Percentiles rank a stretch among this genome's conserved stretches.
phyloP scores from a whole-genome alignment of 371 early-diverging fungal species.

The Rhizopus stolonifer region DNA sequence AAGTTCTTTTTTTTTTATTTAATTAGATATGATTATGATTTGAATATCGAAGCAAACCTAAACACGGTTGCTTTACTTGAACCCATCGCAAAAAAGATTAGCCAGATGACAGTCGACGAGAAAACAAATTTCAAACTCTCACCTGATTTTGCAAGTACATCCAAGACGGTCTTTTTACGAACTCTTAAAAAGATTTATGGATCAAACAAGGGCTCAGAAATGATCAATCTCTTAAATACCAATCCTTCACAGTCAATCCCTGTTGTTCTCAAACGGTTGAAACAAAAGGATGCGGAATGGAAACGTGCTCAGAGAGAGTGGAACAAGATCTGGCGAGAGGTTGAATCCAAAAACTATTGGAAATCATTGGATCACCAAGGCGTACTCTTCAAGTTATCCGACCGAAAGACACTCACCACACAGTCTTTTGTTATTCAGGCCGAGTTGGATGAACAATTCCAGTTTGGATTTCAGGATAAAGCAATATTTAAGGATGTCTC shows the following conservation, averaged over 20 bases:
- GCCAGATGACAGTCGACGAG: slow-evolving; percentile 82
- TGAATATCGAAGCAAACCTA: slow-evolving; percentile 94
- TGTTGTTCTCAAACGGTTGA: slow-evolving; percentile 92
- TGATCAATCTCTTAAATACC: slow-evolving; percentile 90
- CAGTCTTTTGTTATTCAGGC: slow-evolving; percentile 82
- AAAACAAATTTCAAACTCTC: slow-evolving; percentile 69
- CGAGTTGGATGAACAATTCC: slow-evolving; percentile 61
- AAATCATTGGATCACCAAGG: slow-evolving; percentile 97
- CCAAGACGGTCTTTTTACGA: slow-evolving; percentile 83
- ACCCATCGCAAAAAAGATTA: slow-evolving; percentile 77
- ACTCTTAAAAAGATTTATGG: slow-evolving; percentile 95
- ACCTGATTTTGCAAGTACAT: slow-evolving; percentile 77
- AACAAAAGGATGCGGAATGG: slow-evolving; percentile 98
- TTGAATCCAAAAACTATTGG: slow-evolving; percentile 93
- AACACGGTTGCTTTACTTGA: slow-evolving; percentile 90
- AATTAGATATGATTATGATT: slow-evolving; percentile 94
- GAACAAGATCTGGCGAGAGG: slow-evolving; percentile 95
- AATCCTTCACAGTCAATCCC: slow-evolving; percentile 95
- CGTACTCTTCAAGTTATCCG: slow-evolving; percentile 79
- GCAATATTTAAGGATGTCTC: slow-evolving; percentile 67
- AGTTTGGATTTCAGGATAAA: slow-evolving; percentile 51
- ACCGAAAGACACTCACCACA: slow-evolving; percentile 76
- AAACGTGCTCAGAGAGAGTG: slow-evolving; percentile 71
- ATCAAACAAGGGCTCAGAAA: slow-evolving; percentile 77
- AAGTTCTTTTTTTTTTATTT: background rate